Evolutionary conservation across 2,329 filamentous ascomycete genomes (phyloP), one percentile per base, ranked within the genome.

Genomic region (Saccharata proteae): DNA sequence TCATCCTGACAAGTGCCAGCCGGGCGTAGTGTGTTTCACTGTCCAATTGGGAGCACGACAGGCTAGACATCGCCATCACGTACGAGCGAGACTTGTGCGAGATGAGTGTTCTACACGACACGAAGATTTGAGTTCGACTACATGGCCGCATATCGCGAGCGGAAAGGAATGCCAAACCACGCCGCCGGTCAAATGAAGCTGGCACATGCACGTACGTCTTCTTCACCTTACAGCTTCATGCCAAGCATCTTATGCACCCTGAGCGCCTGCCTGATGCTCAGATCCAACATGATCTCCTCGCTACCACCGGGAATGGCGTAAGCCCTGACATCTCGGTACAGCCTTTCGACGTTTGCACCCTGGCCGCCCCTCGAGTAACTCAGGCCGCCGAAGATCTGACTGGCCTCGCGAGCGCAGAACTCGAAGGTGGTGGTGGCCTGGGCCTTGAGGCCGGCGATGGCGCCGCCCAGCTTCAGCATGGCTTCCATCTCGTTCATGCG

Each of bases 251-350:
- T 78, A 46, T 85, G 82, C 34, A 98, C 90, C 55, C 74, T 77
- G 65, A 93, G 56, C 40, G 78, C 80, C 67, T 94, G 86, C 46
- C 88, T 71, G 57, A 98, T 93, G 61, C 83, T 93, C 50, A 98
- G 59, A 57, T 98, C 90, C 43, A 96, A 65, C 90, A 98, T 98
- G 43, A 98, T 98, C 70, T 98, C 90, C 64, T 98, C 88, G 43
- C 77, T 84, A 15, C 90, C 90, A 48, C 90, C 90, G 3, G 90
- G 90, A 45, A 98, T 68, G 16, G 90, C 88, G 57, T 98, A 96
- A 1, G 90, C 90, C 45, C 90, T 72, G 11, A 96, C 90, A 56
- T 98, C 90, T 40, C 90, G 73, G 60, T 96, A 96, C 47, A 98
- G 62, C 38, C 90, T 66, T 73, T 98, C 90, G 31, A 96, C 74